phyloP scores from a whole-genome alignment of 75 land plant species.

The Sequoia sempervirens region DNA sequence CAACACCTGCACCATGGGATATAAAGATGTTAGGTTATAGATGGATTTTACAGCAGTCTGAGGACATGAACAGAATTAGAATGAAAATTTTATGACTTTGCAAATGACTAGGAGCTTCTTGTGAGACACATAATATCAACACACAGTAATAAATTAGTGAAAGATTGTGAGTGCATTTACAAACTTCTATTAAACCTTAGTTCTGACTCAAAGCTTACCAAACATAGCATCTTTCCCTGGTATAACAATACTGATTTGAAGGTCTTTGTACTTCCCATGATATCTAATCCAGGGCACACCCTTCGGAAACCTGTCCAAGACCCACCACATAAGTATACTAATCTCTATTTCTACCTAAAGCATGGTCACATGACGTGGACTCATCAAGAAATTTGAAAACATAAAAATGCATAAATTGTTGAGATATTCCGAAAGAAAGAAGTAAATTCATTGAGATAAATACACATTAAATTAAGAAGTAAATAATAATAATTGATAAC shows the following conservation, averaged over 20 bases:
- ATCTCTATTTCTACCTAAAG: neutral
- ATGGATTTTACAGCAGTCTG: neutral
- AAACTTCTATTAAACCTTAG: neutral
- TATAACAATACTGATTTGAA: slow-evolving; percentile 60
- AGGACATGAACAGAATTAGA: neutral
- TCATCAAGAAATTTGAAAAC: neutral
- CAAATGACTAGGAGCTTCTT: neutral
- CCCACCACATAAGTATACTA: neutral
- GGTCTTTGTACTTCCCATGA: slow-evolving; percentile 63
- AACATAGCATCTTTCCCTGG: slow-evolving; percentile 82
- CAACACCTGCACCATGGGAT: slow-evolving; percentile 65
- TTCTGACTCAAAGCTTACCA: slow-evolving; percentile 32
- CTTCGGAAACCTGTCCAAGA: slow-evolving; percentile 70
- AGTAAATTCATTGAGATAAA: neutral
- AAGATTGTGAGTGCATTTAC: neutral
- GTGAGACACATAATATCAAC: neutral
- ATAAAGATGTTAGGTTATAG: slow-evolving; percentile 1
- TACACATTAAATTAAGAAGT: neutral
- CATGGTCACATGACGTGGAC: neutral
- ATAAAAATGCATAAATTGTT: neutral
- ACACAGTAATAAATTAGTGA: neutral
- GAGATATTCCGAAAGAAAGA: neutral
- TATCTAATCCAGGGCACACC: slow-evolving; percentile 91
- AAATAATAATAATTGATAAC: neutral
- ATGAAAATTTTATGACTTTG: neutral